Evolutionary conservation across 2,329 filamentous ascomycete species (phyloP).

Genomic region (Colletotrichum paranaense): DNA sequence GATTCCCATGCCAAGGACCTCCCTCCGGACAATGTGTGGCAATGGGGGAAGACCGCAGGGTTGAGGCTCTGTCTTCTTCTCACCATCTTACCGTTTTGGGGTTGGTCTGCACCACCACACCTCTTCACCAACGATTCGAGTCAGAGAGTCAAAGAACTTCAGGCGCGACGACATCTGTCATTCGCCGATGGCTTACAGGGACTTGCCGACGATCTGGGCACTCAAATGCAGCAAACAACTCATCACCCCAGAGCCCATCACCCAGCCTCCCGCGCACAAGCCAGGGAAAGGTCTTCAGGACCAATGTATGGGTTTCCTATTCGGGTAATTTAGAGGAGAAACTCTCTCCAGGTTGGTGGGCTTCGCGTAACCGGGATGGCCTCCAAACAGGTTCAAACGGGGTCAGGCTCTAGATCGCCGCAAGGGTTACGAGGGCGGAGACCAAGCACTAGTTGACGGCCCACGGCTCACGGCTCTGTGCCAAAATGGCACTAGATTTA

Average conservation of each 20-base stretch:
- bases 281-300: neutral
- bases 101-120: neutral
- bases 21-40: neutral
- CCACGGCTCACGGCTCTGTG: constrained; percentile 12
- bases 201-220: constrained; percentile 1
- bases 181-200: constrained; percentile 14
- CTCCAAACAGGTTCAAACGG: constrained; percentile 19
- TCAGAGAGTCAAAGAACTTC: constrained; percentile 18
- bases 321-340: constrained; percentile 23
- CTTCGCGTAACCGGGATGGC: constrained; percentile 4
- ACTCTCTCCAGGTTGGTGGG: constrained; percentile 12
- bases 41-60: constrained; percentile 4
- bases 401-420: constrained; percentile 17
- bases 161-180: constrained; percentile 24
- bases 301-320: constrained; percentile 12
- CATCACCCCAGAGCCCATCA: neutral
- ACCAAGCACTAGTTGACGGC: neutral
- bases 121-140: neutral
- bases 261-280: neutral
- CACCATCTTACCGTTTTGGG: constrained; percentile 6
- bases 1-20: neutral
- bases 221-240: neutral
- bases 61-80: constrained; percentile 24
- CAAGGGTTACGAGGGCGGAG: constrained; percentile 12
- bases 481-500: constrained; percentile 15